phyloP scores from a whole-genome alignment of 257 asterid species.

The Nicotiana tabacum region DNA sequence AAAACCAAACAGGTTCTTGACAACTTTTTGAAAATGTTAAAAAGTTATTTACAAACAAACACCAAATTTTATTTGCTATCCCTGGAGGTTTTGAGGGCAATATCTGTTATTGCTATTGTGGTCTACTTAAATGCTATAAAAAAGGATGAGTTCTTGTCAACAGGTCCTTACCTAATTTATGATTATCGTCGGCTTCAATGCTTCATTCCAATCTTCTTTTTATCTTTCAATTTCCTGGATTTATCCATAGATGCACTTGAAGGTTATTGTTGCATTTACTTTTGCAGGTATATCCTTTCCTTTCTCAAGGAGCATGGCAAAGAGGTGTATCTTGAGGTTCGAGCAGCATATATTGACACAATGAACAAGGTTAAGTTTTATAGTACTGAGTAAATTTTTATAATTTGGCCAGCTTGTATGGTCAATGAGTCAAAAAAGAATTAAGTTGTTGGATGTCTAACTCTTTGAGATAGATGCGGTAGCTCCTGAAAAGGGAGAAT shows the following conservation, averaged over 20 bases:
- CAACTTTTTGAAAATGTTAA: no score
- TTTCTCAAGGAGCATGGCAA: constrained; percentile 95
- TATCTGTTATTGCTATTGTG: not conserved
- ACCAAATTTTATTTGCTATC: not conserved
- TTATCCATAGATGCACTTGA: not conserved
- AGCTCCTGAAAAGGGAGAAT: not conserved
- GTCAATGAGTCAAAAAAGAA: not conserved
- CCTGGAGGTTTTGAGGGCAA: not conserved
- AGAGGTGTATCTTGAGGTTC: constrained; percentile 84
- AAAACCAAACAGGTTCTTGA: not conserved
- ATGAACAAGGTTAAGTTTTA: constrained; percentile 75
- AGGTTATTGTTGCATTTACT: constrained; percentile 12
- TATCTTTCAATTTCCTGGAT: constrained; percentile 3
- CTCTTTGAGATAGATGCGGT: not conserved
- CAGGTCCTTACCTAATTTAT: not conserved
- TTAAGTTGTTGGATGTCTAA: not conserved
- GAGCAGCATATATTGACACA: constrained; percentile 94
- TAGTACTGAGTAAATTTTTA: not conserved
- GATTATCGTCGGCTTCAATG: not conserved
- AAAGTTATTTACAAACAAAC: not conserved
- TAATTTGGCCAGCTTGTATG: not conserved
- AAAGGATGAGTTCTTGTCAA: not conserved
- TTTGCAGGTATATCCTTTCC: constrained; percentile 61
- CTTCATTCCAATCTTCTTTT: not conserved
- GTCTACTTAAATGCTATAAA: not conserved